These are phyloP conservation scores for Exophiala calicioides DNA, from an alignment of 2,329 filamentous ascomycete species.

Conservation along the genomic window DNA sequence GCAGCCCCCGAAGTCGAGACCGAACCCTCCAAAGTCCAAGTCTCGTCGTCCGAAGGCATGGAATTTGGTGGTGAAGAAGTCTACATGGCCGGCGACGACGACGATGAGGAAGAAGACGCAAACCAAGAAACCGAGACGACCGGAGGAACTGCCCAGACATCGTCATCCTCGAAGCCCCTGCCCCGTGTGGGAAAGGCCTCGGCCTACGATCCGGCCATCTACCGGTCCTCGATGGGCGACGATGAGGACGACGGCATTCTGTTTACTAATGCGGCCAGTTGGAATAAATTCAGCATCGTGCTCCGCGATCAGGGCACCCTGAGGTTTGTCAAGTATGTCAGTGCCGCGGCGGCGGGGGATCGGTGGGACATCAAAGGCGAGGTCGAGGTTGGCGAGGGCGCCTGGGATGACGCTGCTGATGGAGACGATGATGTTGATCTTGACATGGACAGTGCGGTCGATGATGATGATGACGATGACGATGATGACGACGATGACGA, in stretches of 20 bases:
- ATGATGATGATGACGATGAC: conserved; percentile 25
- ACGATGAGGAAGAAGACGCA: conserved; percentile 57
- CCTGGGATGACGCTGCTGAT: conserved; percentile 28
- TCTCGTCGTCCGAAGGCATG: conserved; percentile 29
- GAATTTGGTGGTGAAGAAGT: conserved; percentile 59
- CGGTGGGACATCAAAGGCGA: conserved; percentile 86
- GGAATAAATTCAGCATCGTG: conserved; percentile 92
- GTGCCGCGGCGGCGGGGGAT: conserved; percentile 76
- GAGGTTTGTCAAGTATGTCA: conserved; percentile 96
- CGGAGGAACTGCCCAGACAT: too few relatives aligned
- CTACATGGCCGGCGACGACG: conserved; percentile 82
- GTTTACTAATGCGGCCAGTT: conserved; percentile 68
- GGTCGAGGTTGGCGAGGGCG: conserved; percentile 51
- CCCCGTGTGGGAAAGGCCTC: conserved; percentile 38
- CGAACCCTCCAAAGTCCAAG: conserved; percentile 41
- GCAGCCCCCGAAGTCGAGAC: conserved; percentile 32
- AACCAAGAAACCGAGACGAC: too few relatives aligned
- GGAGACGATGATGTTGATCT: conserved; percentile 23
- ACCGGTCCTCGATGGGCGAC: conserved; percentile 64
- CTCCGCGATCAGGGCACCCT: conserved; percentile 82
- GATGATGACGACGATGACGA: too few relatives aligned
- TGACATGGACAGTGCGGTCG: conserved; percentile 25
- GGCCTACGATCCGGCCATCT: conserved; percentile 74
- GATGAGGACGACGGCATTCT: conserved; percentile 75
- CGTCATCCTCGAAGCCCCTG: conserved; percentile 33